Conservation (phyloP, 495 filamentous ascomycete genomes). For the Oleoguttula mirabilis region DNA sequence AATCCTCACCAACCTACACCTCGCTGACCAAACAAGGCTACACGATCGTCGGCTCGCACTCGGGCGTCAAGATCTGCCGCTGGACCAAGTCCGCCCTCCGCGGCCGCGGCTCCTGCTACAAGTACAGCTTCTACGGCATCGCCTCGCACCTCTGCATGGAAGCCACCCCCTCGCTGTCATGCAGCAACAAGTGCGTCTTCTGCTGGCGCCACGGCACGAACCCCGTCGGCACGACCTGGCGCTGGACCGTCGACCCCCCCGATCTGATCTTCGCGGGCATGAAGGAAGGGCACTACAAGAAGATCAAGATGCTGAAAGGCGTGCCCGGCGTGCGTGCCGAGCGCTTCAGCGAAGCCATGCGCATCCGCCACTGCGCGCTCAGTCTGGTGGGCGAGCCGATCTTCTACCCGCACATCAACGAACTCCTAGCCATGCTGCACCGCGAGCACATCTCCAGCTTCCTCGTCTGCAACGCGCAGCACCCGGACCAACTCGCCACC, state of each 20-base stretch:
- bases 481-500: conserved; percentile 76
- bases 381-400: conserved; percentile 90
- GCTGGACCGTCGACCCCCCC: conserved; percentile 86
- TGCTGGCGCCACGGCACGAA: conserved; percentile 98
- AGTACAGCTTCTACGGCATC: conserved; percentile 93
- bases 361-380: conserved; percentile 82
- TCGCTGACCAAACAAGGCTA: conserved; percentile 94
- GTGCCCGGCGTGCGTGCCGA: conserved; percentile 87
- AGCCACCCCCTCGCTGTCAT: conserved; percentile 85
- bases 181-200: conserved; percentile 97
- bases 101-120: conserved; percentile 91
- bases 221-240: conserved; percentile 90
- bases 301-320: conserved; percentile 93
- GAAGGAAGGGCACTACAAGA: conserved; percentile 84
- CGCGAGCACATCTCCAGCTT: conserved; percentile 80
- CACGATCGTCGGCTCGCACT: conserved; percentile 86
- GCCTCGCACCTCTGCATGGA: conserved; percentile 95
- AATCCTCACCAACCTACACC: conserved; percentile 71
- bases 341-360: conserved; percentile 83
- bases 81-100: conserved; percentile 98
- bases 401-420: conserved; percentile 96
- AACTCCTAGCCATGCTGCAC: conserved; percentile 72
- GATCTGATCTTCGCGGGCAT: conserved; percentile 80
- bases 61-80: conserved; percentile 92
- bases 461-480: conserved; percentile 96